phyloP scores from a whole-genome alignment of 768 basidiomycete genomes.

The Lentinula guzmanii region DNA sequence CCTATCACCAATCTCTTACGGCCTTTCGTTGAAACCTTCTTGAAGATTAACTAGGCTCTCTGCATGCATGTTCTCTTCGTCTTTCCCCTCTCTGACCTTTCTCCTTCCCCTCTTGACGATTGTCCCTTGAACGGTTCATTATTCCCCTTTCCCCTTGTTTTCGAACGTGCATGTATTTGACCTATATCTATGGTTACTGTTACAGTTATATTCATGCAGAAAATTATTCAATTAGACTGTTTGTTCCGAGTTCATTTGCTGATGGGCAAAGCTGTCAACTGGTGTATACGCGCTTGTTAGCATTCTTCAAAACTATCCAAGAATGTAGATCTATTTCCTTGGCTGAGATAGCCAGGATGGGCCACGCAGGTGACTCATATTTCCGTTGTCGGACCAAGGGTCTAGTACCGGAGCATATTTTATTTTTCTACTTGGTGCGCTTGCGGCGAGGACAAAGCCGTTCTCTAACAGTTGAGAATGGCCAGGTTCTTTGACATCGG shows the following conservation, averaged over 20 bases:
- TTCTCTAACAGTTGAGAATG: too few species aligned
- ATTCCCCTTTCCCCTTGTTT: not conserved
- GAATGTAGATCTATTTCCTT: too few species aligned
- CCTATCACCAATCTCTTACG: not conserved
- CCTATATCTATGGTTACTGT: not conserved
- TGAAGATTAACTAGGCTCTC: not conserved
- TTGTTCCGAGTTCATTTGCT: not conserved
- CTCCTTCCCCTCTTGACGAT: not conserved
- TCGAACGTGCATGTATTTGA: not conserved
- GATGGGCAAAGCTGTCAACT: not conserved
- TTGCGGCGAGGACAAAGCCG: too few species aligned
- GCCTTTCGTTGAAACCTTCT: not conserved
- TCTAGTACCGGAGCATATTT: too few species aligned
- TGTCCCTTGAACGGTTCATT: not conserved
- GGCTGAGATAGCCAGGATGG: too few species aligned
- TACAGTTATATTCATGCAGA: not conserved
- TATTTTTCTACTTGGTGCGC: too few species aligned
- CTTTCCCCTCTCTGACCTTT: not conserved
- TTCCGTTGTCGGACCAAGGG: too few species aligned
- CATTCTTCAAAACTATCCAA: too few species aligned
- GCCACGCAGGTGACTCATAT: too few species aligned
- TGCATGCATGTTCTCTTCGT: not conserved
- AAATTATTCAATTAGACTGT: not conserved
- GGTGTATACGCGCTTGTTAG: too few species aligned
- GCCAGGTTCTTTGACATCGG: too few species aligned